phyloP scores from a whole-genome alignment of 164 flowering plant genomes.

The Vitis vinifera region ASM3070453v1 NC_081812.1:14684501-14685000 shows the following conservation, averaged over 20 bases:
- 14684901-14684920: conserved; percentile 71
- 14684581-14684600: no score
- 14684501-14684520: no score
- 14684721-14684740: not conserved
- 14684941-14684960: conserved; percentile 68
- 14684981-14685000: conserved; percentile 59
- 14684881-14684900: conserved; percentile 78
- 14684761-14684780: not conserved
- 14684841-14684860: conserved; percentile 34
- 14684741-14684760: no score
- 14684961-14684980: conserved; percentile 69
- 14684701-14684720: not conserved
- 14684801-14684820: not conserved
- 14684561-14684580: no score
- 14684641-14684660: not conserved
- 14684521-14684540: no score
- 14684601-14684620: not conserved
- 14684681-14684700: not conserved
- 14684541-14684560: no score
- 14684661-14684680: not conserved
- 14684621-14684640: not conserved
- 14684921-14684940: conserved; percentile 76
- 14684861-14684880: conserved; percentile 63
- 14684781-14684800: not conserved
- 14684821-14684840: not conserved